phyloP scores from a whole-genome alignment of 169 alveolate genomes.

The Theileria luwenshuni region DNA sequence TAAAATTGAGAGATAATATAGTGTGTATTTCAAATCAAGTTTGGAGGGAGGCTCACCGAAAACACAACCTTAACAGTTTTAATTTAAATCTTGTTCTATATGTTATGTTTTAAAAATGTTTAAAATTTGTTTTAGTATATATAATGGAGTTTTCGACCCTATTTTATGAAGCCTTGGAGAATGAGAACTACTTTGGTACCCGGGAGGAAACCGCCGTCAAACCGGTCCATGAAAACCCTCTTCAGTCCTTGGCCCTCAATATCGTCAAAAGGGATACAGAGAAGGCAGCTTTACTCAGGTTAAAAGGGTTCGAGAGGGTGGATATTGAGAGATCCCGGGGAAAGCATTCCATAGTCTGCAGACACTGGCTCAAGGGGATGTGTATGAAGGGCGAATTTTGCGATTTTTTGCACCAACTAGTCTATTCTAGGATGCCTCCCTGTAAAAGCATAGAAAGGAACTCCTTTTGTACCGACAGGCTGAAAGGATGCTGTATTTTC shows the following conservation, averaged over 20 bases:
- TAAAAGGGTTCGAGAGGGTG: constrained; percentile 78
- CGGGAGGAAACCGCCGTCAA: not conserved
- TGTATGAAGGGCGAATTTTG: constrained; percentile 92
- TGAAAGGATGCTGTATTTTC: constrained; percentile 81
- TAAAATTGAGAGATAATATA: not conserved
- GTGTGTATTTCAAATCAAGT: not conserved
- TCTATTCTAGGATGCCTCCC: constrained; percentile 86
- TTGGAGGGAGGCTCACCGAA: constrained; percentile 7
- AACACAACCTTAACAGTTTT: too few relatives aligned
- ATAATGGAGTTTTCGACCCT: constrained; percentile 44
- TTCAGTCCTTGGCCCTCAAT: constrained; percentile 61
- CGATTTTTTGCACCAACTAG: constrained; percentile 88
- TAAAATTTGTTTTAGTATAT: not conserved
- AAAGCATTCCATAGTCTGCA: constrained; percentile 89
- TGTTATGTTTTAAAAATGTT: not conserved
- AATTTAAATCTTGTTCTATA: not conserved
- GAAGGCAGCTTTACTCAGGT: constrained; percentile 71
- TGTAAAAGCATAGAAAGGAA: constrained; percentile 81
- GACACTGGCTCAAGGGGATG: constrained; percentile 91
- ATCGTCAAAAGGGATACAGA: constrained; percentile 72
- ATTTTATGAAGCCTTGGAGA: constrained; percentile 18
- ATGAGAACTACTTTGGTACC: not conserved
- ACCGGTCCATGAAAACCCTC: constrained; percentile 31
- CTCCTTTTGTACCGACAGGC: constrained; percentile 83
- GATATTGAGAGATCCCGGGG: constrained; percentile 80